A percentile compares a stretch with the other conserved stretches of the same genome.
Conservation (phyloP, 177 flowering plant genomes). For the Vitis hybrid region DNA sequence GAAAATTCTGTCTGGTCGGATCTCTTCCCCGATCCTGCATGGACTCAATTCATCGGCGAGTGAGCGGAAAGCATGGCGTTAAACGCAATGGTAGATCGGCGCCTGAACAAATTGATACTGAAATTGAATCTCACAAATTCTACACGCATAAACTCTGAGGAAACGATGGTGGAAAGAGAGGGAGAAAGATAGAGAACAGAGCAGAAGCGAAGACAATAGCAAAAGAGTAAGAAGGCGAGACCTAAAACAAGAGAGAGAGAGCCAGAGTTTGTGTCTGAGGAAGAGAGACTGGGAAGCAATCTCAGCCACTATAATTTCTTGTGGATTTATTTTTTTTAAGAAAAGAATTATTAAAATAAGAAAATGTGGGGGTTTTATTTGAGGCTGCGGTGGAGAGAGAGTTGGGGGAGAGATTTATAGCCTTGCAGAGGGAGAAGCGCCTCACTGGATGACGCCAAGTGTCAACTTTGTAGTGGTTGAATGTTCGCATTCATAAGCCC, state of each 20-base stretch:
- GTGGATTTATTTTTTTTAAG: constrained; percentile 15
- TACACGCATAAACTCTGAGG: no score
- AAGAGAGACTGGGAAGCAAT: constrained; percentile 25
- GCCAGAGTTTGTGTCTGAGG: constrained; percentile 1
- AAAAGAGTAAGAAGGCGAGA: background rate
- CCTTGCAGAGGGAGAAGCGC: background rate
- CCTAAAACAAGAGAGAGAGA: background rate
- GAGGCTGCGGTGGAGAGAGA: constrained; percentile 32
- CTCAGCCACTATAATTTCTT: constrained; percentile 57
- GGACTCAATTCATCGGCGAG: constrained; percentile 11
- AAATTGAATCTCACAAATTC: no score
- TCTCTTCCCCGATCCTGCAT: constrained; percentile 15
- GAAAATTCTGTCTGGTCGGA: background rate
- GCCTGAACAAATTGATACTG: background rate
- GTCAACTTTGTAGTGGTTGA: constrained; percentile 26
- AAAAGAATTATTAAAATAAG: background rate
- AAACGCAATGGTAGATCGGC: constrained; percentile 20
- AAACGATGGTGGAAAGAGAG: background rate
- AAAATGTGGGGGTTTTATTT: constrained; percentile 8
- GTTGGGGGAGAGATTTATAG: background rate
- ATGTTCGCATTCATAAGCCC: constrained; percentile 1
- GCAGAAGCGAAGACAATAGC: background rate
- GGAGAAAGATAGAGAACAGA: background rate
- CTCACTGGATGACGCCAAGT: constrained; percentile 25
- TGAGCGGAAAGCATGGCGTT: constrained; percentile 1